Percentiles rank a stretch among this genome's conserved stretches.
Conservation (phyloP, 495 filamentous ascomycete genomes). For the Aeminium ludgeri region DNA sequence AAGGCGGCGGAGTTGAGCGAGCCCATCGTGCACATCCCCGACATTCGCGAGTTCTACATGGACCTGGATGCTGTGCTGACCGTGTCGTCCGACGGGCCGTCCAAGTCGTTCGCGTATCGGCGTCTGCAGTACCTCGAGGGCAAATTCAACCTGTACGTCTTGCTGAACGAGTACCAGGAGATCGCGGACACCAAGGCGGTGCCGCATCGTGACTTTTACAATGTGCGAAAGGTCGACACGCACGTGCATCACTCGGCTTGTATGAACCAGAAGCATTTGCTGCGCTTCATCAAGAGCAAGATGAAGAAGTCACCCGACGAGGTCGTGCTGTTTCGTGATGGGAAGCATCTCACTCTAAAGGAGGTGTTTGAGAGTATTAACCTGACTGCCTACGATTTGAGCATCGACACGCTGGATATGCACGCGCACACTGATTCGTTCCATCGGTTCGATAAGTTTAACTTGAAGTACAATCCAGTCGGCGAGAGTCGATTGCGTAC, state of each 20-base stretch:
- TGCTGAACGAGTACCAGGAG: conserved; percentile 93
- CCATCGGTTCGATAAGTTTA: conserved; percentile 98
- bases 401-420: conserved; percentile 98
- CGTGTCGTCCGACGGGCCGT: conserved; percentile 82
- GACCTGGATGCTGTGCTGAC: conserved; percentile 76
- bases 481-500: conserved; percentile 87
- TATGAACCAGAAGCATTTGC: conserved; percentile 98
- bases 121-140: conserved; percentile 89
- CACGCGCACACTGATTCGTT: conserved; percentile 97
- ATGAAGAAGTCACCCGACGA: conserved; percentile 96
- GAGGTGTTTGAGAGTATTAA: conserved; percentile 97
- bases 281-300: conserved; percentile 98
- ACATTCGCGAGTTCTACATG: conserved; percentile 83
- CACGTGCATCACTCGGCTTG: conserved; percentile 98
- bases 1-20: conserved; percentile 40
- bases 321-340: conserved; percentile 82
- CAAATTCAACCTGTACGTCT: conserved; percentile 82
- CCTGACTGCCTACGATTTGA: conserved; percentile 89
- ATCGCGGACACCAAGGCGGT: conserved; percentile 95
- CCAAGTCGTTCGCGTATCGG: conserved; percentile 90
- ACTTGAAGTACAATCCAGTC: conserved; percentile 95
- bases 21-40: conserved; percentile 67
- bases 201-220: conserved; percentile 96
- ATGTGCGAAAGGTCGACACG: conserved; percentile 95
- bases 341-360: conserved; percentile 72